Percentiles rank a stretch among this genome's conserved stretches.
These are phyloP conservation scores for Oxyria digyna DNA, from an alignment of 148 eudicot species.

Conservation along the genomic window DNA sequence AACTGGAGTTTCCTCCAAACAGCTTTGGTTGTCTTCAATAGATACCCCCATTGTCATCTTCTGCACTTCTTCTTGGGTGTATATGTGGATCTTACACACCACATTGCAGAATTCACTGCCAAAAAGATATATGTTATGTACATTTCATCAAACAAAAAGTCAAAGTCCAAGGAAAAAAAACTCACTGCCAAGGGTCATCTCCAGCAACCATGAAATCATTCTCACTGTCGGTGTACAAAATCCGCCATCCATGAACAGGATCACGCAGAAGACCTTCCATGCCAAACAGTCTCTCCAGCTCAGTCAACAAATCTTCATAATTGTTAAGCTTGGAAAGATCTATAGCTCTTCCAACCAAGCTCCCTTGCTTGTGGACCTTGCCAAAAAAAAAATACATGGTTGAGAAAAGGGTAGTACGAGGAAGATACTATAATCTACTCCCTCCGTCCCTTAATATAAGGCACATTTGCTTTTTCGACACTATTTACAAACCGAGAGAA, in stretches of 20 bases:
- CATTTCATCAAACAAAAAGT: too few relatives aligned
- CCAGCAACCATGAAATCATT: constrained; percentile 90
- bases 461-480: too few relatives aligned
- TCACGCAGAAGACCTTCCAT: constrained; percentile 74
- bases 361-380: constrained; percentile 91
- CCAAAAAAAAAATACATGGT: neutral
- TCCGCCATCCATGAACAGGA: constrained; percentile 70
- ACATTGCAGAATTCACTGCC: constrained; percentile 72
- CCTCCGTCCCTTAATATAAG: too few relatives aligned
- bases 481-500: too few relatives aligned
- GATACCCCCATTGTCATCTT: constrained; percentile 51
- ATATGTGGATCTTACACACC: constrained; percentile 71
- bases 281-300: constrained; percentile 62
- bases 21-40: constrained; percentile 71
- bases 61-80: constrained; percentile 83
- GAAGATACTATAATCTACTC: neutral
- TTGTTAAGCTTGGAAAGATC: constrained; percentile 58
- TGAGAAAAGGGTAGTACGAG: neutral
- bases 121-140: neutral
- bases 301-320: constrained; percentile 48
- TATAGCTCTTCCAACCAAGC: constrained; percentile 76
- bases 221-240: constrained; percentile 75
- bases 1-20: constrained; percentile 66
- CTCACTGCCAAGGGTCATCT: constrained; percentile 95
- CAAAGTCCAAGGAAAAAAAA: neutral